phyloP scores from a whole-genome alignment of 192 early-diverging fungal species.

The Neocallimastix lanati region DNA sequence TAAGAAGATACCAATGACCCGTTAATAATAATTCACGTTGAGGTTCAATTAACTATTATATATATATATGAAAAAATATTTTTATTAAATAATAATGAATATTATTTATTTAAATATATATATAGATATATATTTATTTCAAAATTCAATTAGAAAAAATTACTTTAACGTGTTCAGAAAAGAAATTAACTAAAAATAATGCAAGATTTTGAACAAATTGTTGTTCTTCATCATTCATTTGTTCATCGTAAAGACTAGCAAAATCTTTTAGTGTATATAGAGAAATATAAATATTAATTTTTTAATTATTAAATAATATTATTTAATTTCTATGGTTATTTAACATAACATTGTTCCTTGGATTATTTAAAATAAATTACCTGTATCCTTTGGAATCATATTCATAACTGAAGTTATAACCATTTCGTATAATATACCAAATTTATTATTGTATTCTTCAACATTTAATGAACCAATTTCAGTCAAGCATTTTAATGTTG shows the following conservation, averaged over 20 bases:
- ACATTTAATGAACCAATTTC: conserved; percentile 85
- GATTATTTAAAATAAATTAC: conserved; percentile 32
- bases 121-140: too few species aligned
- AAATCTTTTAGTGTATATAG: conserved; percentile 34
- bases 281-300: too few species aligned
- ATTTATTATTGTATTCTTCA: conserved; percentile 68
- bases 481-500: conserved; percentile 88
- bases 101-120: too few species aligned
- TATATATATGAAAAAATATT: not conserved
- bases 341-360: too few species aligned
- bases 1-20: conserved; percentile 80
- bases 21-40: conserved; percentile 11
- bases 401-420: conserved; percentile 48
- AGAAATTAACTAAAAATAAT: conserved; percentile 76
- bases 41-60: not conserved
- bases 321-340: too few species aligned
- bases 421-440: conserved; percentile 70
- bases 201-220: conserved; percentile 93
- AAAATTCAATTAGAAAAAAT: too few species aligned
- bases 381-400: conserved; percentile 45
- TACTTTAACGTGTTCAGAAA: conserved; percentile 69
- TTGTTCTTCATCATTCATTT: conserved; percentile 70
- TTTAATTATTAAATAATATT: too few species aligned
- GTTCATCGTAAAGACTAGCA: conserved; percentile 55
- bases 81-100: too few species aligned